phyloP scores from a whole-genome alignment of 106 monocot species.

The Ottelia alismoides region DNA sequence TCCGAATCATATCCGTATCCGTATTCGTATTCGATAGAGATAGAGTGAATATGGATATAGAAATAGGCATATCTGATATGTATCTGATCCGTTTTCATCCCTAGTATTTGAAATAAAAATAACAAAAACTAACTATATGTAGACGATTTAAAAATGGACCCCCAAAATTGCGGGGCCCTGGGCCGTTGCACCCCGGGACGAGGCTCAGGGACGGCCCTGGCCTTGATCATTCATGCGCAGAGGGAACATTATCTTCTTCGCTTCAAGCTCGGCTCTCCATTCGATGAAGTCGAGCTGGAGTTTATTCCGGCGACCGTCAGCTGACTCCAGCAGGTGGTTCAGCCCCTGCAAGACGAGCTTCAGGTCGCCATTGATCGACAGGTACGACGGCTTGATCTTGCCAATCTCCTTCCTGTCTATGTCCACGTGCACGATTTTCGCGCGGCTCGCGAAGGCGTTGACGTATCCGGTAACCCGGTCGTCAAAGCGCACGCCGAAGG shows the following conservation, averaged over 20 bases:
- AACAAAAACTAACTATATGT: too few species aligned
- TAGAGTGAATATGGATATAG: too few species aligned
- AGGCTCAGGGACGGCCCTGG: too few species aligned
- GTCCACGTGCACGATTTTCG: conserved; percentile 89
- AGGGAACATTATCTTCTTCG: conserved; percentile 48
- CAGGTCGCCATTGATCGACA: conserved; percentile 70
- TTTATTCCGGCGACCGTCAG: background rate
- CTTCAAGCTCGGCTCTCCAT: conserved; percentile 61
- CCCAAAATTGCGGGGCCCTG: too few species aligned
- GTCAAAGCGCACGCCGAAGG: conserved; percentile 89
- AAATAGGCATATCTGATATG: too few species aligned
- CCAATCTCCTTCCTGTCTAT: conserved; percentile 93
- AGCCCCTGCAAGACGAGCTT: conserved; percentile 53
- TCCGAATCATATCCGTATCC: too few species aligned
- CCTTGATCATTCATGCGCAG: conserved; percentile 61
- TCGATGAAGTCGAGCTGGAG: conserved; percentile 44
- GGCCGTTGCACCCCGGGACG: too few species aligned
- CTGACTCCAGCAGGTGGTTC: conserved; percentile 33
- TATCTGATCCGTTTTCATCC: too few species aligned
- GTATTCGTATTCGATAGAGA: too few species aligned
- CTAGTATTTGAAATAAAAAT: too few species aligned
- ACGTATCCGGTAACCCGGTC: conserved; percentile 86
- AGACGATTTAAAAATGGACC: too few species aligned
- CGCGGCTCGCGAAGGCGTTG: conserved; percentile 74
- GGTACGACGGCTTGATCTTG: conserved; percentile 88